Percentiles rank a stretch among this genome's conserved stretches.
These are phyloP conservation scores for Asparagopsis taxiformis DNA, from an alignment of 31 red algal genomes.

Conservation along the genomic window DNA sequence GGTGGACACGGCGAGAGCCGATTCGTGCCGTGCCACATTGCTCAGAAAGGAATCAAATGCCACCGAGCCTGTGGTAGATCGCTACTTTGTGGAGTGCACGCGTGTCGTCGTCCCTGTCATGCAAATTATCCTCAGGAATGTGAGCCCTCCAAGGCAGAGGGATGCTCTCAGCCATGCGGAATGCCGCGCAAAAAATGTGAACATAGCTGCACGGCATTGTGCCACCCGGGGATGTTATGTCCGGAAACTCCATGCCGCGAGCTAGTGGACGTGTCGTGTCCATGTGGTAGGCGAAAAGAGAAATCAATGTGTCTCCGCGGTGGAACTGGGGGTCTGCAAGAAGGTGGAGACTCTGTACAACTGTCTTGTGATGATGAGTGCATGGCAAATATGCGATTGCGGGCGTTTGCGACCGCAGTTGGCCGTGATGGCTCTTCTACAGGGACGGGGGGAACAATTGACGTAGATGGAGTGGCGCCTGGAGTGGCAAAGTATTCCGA, in stretches of 20 bases:
- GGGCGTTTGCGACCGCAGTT: constrained; percentile 68
- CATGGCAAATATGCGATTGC: constrained; percentile 30
- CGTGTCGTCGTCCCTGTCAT: constrained; percentile 61
- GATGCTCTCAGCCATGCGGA: constrained; percentile 57
- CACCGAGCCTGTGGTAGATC: constrained; percentile 60
- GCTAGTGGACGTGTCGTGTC: constrained; percentile 38
- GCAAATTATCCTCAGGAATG: constrained; percentile 52
- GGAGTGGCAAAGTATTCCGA: constrained; percentile 29
- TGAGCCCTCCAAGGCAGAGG: constrained; percentile 19
- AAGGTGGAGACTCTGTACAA: constrained; percentile 31
- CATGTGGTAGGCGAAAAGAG: constrained; percentile 68
- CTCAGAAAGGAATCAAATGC: constrained; percentile 54
- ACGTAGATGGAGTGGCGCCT: background rate
- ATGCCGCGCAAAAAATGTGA: constrained; percentile 50
- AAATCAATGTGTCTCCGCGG: constrained; percentile 35
- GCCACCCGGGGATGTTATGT: constrained; percentile 69
- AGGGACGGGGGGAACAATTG: background rate
- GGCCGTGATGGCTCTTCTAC: constrained; percentile 14
- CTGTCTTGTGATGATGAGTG: constrained; percentile 77
- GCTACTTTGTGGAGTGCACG: constrained; percentile 70
- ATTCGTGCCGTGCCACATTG: constrained; percentile 57
- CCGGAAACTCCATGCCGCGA: constrained; percentile 51
- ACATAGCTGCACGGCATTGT: constrained; percentile 48
- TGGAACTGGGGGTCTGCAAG: constrained; percentile 6
- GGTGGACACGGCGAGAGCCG: constrained; percentile 68